A percentile compares a stretch with the other conserved stretches of the same genome.
Conservation (phyloP, 129 eudicot species). For the Arctium lappa region DNA sequence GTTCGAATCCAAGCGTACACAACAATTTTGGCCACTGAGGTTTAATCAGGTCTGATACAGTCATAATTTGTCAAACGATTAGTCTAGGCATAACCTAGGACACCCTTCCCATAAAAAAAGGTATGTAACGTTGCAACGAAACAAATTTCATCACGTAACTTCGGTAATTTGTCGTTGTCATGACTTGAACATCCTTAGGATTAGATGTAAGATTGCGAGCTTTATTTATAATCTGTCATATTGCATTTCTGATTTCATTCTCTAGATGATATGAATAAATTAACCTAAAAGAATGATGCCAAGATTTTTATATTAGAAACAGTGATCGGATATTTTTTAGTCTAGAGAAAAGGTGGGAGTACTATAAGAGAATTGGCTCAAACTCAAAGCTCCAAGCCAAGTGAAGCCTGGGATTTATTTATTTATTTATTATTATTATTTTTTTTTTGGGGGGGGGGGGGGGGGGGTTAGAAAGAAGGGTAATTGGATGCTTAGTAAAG, state of each 20-base stretch:
- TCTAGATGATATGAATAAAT: background rate
- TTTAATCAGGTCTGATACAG: too few species aligned
- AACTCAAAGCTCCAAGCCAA: background rate
- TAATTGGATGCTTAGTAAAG: background rate
- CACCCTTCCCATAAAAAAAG: too few species aligned
- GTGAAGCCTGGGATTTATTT: background rate
- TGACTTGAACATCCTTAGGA: background rate
- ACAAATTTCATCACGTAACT: background rate
- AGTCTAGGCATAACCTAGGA: too few species aligned
- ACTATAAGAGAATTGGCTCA: background rate
- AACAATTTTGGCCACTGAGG: too few species aligned
- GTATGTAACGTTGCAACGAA: too few species aligned
- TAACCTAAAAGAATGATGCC: background rate
- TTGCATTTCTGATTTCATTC: too few species aligned
- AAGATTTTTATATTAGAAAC: background rate
- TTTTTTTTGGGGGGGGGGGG: too few species aligned
- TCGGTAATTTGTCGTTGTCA: background rate
- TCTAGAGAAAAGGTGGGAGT: background rate
- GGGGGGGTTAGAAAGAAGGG: background rate
- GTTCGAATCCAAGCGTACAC: too few species aligned
- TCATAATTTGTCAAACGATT: too few species aligned
- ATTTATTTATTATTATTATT: too few species aligned
- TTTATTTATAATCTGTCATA: background rate
- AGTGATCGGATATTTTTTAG: background rate
- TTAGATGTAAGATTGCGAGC: background rate